Base-by-base conservation (phyloP, 176 grass and related monocot species). In the Triticum turgidum region DNA sequence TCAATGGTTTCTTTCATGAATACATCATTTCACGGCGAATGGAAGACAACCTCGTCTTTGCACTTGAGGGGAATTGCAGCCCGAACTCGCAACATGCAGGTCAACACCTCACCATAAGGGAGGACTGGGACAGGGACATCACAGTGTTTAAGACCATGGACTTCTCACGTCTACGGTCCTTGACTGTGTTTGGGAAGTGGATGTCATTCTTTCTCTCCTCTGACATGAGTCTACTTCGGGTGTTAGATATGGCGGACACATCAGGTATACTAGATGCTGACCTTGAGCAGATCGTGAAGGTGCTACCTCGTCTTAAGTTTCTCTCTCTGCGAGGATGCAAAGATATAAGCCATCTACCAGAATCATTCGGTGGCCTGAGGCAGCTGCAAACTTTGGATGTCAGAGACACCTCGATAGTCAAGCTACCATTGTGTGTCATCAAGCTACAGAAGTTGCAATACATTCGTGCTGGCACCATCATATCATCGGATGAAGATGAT, bases 161-260 rank as follows among this genome's bases (percentile, higher is more conserved):
- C 1, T 47, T 47, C 44, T 47, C 44, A 4, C 44, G 44, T 4
- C 44, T 47, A 47, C 44, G 44, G 44, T 47, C 44, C 44, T 47
- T 47, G 44, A 47, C 44, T 13, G 44, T 47, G 44, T 47, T 47
- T 47, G 44, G 44, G 3, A 47, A 47, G 44, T 47, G 59, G 63
- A 47, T 47, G 39, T 0, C 70, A 73, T 73, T 78, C 76, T 78
- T 38, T 20, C 12, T 78, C 10, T 78, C 76, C 2, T 7, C 30
- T 1, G 1, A 78, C 5, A 37, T 61, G 18, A 8, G 76, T 8
- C 10, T 61, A 1, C 76, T 78, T 61, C 32, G 76, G 30, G 76
- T 78, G 33, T 10, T 92, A 34, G 87, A 92, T 52, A 0, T 92
- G 27, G 21, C 86, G 17, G 64, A 8, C 9, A n/a, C 45, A 51